Base-by-base conservation (phyloP, 768 basidiomycete genomes). In the Hypsizygus marmoreus region DNA sequence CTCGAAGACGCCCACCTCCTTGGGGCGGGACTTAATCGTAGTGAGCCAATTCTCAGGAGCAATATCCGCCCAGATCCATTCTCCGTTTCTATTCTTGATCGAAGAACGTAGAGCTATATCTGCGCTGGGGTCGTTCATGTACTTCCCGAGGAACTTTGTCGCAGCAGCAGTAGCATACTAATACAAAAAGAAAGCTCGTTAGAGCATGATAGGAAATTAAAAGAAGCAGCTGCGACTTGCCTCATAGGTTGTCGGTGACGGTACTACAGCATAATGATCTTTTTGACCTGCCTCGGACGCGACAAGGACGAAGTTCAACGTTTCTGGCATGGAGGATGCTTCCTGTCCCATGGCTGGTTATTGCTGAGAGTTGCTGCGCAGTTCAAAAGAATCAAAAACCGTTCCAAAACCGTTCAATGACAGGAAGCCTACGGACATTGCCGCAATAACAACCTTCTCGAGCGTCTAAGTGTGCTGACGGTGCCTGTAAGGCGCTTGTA, bases 11-110 rank as follows among this genome's bases (percentile, higher is more conserved):
- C 50, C 50, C n/a, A 51, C 39, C 31, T 51, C 50, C 12, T 34
- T 26, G 2, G 24, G 13, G 24, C 40, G 38, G 22, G 37, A 6
- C 14, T 20, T 14, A 2, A 51, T 14, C 6, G 29, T 40, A 17
- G 30, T 31, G 13, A 40, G 35, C 52, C 55, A 58, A 30, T 54
- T 24, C 13, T 29, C 17, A 2, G 50, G 49, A 28, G 8, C 19
- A 10, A 58, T 51, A 19, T 55, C 57, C 11, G 54, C 51, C 57
- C 54, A 55, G 14, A 51, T 20, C 47, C 51, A 53, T 29, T 41
- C 34, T 17, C 34, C 40, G 30, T 53, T 43, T 26, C 45, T 42
- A 25, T 51, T 43, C 28, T 30, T 53, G 13, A 42, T 31, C 9
- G 54, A 50, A 40, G 46, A 53, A 11, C 54, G 45, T 3, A 53